Base-by-base conservation (phyloP, 108 stramenopile species). In the Nannochloropsis oceanica region DNA sequence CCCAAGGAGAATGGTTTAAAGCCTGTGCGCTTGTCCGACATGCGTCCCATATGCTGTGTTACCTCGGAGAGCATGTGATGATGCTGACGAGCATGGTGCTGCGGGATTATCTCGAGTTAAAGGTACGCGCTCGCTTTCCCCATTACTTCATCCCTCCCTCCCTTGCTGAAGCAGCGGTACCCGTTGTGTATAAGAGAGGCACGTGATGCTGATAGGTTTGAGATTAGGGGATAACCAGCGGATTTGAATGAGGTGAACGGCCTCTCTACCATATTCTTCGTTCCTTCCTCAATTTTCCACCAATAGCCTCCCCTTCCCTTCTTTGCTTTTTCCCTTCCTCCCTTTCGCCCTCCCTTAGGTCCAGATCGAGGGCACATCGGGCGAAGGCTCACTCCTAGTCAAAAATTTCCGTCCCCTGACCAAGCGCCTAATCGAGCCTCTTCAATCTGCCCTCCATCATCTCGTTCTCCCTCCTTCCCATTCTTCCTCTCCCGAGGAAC, bases 11-110 rank as follows among this genome's bases (percentile, higher is more conserved):
- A 84, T 88, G 44, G 79, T 44, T 73, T 73, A 88, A 85, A 43
- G 87, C 87, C 43, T 81, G 84, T 8, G 87, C 87, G 25, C 79
- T 34, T 44, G 85, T 88, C 18, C 80, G 81, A 14, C 27, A 27
- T n/a, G 87, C 87, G 24, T 43, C 81, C 8, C 83, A 84, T 44
- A 88, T 84, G 79, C 83, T 88, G 20, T 43, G 44, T 20, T 88
- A 88, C 43, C 85, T 88, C 24, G 87, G 87, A 22, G 87, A 84
- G n/a, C 87, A 88, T 42, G 84, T 88, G 81, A 88, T 88, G 87
- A 85, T 88, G 84, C 87, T 88, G 43, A 88, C 87, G 13, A 59
- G 44, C 42, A 88, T 88, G 87, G 84, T 88, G 18, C 85, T 88
- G 42, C 85, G 87, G 44, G 87, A 88, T 44, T 88, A 88, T 81